Conservation (phyloP, 371 early-diverging fungal genomes). For the Syncephalastrum contaminatum region DNA sequence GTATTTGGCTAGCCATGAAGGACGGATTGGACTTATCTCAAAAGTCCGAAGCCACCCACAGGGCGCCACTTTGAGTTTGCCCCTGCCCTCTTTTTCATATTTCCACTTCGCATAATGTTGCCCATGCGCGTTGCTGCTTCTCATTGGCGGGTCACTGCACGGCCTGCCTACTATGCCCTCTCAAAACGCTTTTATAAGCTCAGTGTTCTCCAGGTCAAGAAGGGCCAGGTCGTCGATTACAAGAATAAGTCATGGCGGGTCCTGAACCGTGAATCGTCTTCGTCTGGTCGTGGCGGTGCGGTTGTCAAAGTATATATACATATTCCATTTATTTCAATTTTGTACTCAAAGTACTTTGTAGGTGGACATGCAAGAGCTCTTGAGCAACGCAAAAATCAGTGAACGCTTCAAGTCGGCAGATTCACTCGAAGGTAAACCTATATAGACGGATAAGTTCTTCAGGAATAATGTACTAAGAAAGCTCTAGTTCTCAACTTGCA, state of each 20-base stretch:
- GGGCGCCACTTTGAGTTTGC: no score
- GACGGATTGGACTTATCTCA: no score
- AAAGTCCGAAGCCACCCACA: no score
- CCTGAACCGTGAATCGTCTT: slow-evolving; percentile 39
- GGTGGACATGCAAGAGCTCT: slow-evolving; percentile 66
- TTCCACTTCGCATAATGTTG: no score
- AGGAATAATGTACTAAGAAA: background rate
- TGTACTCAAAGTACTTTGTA: slow-evolving; percentile 14
- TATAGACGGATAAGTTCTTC: no score
- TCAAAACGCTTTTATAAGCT: slow-evolving; percentile 37
- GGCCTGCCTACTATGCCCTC: background rate
- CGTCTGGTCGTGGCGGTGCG: slow-evolving; percentile 51
- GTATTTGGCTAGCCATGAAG: no score
- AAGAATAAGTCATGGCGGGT: slow-evolving; percentile 49
- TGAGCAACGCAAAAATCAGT: slow-evolving; percentile 49
- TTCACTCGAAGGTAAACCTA: slow-evolving; percentile 55
- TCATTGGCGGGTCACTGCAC: no score
- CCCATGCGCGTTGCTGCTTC: no score
- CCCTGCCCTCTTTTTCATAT: no score
- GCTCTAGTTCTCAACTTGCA: slow-evolving; percentile 56
- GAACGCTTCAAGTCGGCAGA: slow-evolving; percentile 68
- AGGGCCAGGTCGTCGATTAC: slow-evolving; percentile 49
- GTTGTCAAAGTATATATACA: slow-evolving; percentile 45
- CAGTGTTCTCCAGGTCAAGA: slow-evolving; percentile 42
- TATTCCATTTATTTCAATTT: background rate